These are phyloP conservation scores for Fusarium nisikadoi DNA, from an alignment of 2,329 filamentous ascomycete species.

Conservation along the genomic window DNA sequence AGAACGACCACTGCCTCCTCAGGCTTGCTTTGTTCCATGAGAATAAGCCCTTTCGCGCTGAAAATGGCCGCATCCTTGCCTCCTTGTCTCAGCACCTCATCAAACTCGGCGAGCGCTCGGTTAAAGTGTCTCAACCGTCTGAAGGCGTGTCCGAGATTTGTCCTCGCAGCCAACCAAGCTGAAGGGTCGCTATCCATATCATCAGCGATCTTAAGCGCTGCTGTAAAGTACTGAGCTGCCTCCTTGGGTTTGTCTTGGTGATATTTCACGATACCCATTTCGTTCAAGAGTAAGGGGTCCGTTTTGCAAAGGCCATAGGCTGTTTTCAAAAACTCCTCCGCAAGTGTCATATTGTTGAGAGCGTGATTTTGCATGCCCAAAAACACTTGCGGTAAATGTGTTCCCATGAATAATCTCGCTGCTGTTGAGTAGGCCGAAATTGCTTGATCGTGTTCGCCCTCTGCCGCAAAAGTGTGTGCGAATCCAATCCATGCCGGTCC, in stretches of 20 bases:
- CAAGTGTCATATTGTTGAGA: conserved; percentile 92
- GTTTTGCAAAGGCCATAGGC: conserved; percentile 85
- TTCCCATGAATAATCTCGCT: conserved; percentile 93
- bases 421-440: conserved; percentile 98
- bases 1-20: conserved; percentile 84
- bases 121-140: conserved; percentile 76
- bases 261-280: conserved; percentile 95
- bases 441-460: conserved; percentile 97
- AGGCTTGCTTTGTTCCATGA: conserved; percentile 78
- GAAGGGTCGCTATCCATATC: conserved; percentile 84
- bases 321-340: conserved; percentile 92
- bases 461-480: conserved; percentile 96
- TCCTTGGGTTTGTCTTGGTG: conserved; percentile 84
- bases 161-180: conserved; percentile 84
- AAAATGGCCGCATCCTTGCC: conserved; percentile 84
- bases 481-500: conserved; percentile 99
- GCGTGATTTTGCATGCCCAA: conserved; percentile 98
- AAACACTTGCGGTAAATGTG: conserved; percentile 94
- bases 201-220: conserved; percentile 79
- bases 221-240: conserved; percentile 80
- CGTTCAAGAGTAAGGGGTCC: conserved; percentile 92
- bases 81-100: conserved; percentile 85
- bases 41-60: conserved; percentile 82
- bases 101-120: conserved; percentile 82
- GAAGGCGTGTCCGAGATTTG: conserved; percentile 90